A percentile compares a stretch with the other conserved stretches of the same genome.
These are phyloP conservation scores for Citrus mangshanensis DNA, from an alignment of 345 rosid species.

Conservation along the genomic window DNA sequence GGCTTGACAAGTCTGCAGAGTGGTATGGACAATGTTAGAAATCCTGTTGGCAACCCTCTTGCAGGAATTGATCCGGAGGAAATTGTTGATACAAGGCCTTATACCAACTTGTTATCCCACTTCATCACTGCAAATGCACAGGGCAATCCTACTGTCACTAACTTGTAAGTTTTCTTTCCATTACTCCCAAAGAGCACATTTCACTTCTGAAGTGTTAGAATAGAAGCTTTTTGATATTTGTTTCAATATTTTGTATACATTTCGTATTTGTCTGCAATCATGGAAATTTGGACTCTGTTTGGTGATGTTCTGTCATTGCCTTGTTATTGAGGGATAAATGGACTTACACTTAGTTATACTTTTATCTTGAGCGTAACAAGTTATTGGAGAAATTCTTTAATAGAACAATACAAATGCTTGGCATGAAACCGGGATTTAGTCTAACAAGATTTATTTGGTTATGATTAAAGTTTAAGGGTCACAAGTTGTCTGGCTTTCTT, in stretches of 20 bases:
- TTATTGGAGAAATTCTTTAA: too few species aligned
- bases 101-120: conserved; percentile 71
- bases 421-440: too few species aligned
- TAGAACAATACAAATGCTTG: too few species aligned
- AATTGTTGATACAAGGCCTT: conserved; percentile 88
- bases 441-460: too few species aligned
- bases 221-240: background rate
- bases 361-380: background rate
- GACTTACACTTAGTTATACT: background rate
- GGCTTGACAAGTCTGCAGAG: conserved; percentile 90
- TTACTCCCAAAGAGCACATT: background rate
- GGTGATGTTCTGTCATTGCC: background rate
- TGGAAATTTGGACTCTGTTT: background rate
- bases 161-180: conserved; percentile 52
- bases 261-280: background rate
- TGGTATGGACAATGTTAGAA: conserved; percentile 98
- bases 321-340: background rate
- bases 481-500: too few species aligned
- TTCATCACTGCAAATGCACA: conserved; percentile 67
- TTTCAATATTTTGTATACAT: background rate
- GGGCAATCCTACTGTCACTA: conserved; percentile 70
- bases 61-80: conserved; percentile 91
- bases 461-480: too few species aligned
- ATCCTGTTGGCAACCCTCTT: conserved; percentile 90
- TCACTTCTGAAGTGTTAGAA: background rate